Base-by-base conservation (phyloP, 371 early-diverging fungal genomes). In the Actinomortierella wolfii region DNA sequence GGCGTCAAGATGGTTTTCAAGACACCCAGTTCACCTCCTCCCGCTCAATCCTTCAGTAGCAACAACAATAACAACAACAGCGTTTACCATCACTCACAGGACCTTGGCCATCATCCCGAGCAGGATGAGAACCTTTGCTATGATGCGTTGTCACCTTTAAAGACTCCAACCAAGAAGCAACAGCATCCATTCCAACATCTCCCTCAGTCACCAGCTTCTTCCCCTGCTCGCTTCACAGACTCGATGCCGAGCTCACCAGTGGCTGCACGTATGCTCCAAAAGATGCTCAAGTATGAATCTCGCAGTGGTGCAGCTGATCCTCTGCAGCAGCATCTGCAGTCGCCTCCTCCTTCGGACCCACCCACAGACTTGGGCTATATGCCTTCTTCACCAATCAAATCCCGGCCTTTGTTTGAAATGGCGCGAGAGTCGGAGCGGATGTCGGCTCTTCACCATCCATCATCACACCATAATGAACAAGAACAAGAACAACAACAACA, bases 1-100 rank as follows among this genome's bases (percentile, higher is more conserved):
- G 74, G 74, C 21, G 74, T 73, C 56, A 73, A 63, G 54, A 73
- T 73, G 74, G 49, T 62, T 40, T 73, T 73, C 54, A 49, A 59
- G 2, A 13, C 52, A 14, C 74, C 74, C 20, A 25, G 40, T 41
- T 7, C 62, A 2, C 23, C 63, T 26, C 53, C 60, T 3, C 18
- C 20, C n/a, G 28, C 43, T 51, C 21, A 7, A 4, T 17, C 9
- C 1, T 40, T 17, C 42, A 11, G 1, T 11, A 34, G 7, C 34
- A 11, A 1, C 17, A 52, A 3, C 47, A 45, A 62, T 41, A 48
- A 57, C 3, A 42, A 58, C 24, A 15, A 21, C 20, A 24, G 21
- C 47, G 15, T 21, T 8, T 34, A 34, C 11, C 34, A 34, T 34
- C 34, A 34, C 34, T 6, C 4, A 34, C 34, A 34, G 34, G 47